phyloP scores from a whole-genome alignment of 805 yeast genomes.

The Lipomyces kockii region DNA sequence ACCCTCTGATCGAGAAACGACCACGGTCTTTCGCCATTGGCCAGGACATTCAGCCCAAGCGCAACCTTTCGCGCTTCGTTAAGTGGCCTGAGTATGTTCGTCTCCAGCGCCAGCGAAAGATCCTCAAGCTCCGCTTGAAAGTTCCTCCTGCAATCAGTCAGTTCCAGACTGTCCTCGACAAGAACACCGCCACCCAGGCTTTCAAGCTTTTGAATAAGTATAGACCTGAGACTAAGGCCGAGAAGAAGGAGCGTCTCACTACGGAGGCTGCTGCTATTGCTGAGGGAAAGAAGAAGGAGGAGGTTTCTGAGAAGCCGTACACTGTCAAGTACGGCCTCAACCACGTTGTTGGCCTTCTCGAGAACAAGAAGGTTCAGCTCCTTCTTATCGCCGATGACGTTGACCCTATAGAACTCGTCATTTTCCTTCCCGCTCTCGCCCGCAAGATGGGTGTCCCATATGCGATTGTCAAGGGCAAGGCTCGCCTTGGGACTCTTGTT shows the following conservation, averaged over 20 bases:
- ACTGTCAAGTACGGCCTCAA: constrained; percentile 97
- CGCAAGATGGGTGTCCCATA: constrained; percentile 99
- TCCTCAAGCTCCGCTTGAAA: constrained; percentile 92
- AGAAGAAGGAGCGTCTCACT: constrained; percentile 98
- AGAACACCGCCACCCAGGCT: constrained; percentile 97
- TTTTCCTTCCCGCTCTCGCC: constrained; percentile 98
- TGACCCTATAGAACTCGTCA: constrained; percentile 97
- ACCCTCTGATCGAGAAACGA: constrained; percentile 87
- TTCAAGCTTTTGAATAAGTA: constrained; percentile 98
- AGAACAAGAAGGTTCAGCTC: constrained; percentile 98
- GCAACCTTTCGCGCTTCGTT: constrained; percentile 95
- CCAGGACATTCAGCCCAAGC: constrained; percentile 90
- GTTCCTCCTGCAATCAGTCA: constrained; percentile 99
- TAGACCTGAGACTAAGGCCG: constrained; percentile 97
- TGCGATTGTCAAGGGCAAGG: constrained; percentile 98
- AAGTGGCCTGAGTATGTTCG: constrained; percentile 99
- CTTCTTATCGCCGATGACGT: constrained; percentile 98
- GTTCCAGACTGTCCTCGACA: constrained; percentile 94
- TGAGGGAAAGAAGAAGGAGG: constrained; percentile 96
- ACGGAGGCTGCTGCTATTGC: constrained; percentile 99
- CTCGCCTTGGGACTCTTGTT: constrained; percentile 95
- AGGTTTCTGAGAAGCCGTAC: constrained; percentile 95
- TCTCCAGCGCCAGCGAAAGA: constrained; percentile 98
- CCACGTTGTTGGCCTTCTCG: constrained; percentile 96
- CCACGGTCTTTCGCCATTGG: constrained; percentile 97